phyloP scores from a whole-genome alignment of 2,329 filamentous ascomycete species.

The Botrytis fragariae region DNA sequence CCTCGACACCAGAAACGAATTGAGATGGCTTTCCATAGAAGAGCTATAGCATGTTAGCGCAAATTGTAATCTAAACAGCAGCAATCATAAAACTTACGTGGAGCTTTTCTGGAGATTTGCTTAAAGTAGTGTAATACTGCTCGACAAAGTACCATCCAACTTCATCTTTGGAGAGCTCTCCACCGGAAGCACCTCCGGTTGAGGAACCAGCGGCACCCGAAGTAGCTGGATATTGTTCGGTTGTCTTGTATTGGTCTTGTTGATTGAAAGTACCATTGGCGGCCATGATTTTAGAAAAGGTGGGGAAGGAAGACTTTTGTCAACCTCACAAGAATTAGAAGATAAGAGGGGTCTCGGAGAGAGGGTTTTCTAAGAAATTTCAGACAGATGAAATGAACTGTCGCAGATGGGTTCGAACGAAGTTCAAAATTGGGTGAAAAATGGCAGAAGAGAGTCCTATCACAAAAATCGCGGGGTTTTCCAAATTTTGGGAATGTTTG shows the following conservation, averaged over 20 bases:
- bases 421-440: neutral
- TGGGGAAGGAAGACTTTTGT: conserved; percentile 29
- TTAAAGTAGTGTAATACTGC: conserved; percentile 97
- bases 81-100: conserved; percentile 54
- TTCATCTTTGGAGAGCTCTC: conserved; percentile 74
- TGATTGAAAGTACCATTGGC: conserved; percentile 40
- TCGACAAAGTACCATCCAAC: conserved; percentile 99
- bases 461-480: conserved; percentile 35
- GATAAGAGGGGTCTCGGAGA: conserved; percentile 18
- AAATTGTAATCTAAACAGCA: neutral
- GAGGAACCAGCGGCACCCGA: conserved; percentile 34
- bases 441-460: conserved; percentile 31
- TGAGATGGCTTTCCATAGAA: conserved; percentile 97
- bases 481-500: conserved; percentile 19
- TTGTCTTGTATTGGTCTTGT: conserved; percentile 39
- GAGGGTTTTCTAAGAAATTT: neutral
- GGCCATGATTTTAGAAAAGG: conserved; percentile 32
- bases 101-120: conserved; percentile 90
- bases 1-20: conserved; percentile 89
- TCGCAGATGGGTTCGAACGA: conserved; percentile 24
- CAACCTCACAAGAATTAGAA: conserved; percentile 28
- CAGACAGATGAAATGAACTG: conserved; percentile 16
- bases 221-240: conserved; percentile 39
- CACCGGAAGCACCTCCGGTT: conserved; percentile 41
- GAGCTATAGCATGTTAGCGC: conserved; percentile 50